Conservation (phyloP, 257 asterid genomes). For the Petrea volubilis region DNA sequence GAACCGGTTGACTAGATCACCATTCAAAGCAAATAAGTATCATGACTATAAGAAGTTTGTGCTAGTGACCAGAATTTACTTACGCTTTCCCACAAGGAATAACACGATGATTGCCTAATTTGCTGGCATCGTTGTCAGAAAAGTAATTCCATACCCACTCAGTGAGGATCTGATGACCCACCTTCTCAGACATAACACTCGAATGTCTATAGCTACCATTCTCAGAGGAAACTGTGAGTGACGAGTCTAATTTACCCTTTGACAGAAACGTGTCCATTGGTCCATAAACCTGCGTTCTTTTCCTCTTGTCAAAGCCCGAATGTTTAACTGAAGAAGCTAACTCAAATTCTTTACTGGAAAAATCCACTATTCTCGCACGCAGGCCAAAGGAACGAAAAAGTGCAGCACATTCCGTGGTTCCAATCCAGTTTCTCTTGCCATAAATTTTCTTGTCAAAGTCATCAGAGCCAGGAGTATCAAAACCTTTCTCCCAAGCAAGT, state of each 20-base stretch:
- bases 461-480: slow-evolving; percentile 63
- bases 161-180: slow-evolving; percentile 58
- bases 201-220: slow-evolving; percentile 22
- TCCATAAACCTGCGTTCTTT: slow-evolving; percentile 53
- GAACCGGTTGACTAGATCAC: not conserved
- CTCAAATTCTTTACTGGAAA: slow-evolving; percentile 45
- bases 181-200: slow-evolving; percentile 30
- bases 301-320: slow-evolving; percentile 32
- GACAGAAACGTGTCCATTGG: slow-evolving; percentile 79
- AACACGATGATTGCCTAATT: slow-evolving; percentile 45
- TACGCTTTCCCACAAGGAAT: slow-evolving; percentile 74
- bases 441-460: slow-evolving; percentile 60
- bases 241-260: slow-evolving; percentile 37
- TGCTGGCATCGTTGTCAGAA: slow-evolving; percentile 39
- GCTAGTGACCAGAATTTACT: slow-evolving; percentile 32
- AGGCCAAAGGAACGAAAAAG: slow-evolving; percentile 86
- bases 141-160: slow-evolving; percentile 95
- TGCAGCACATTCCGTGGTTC: slow-evolving; percentile 93
- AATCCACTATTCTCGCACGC: slow-evolving; percentile 82
- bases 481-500: slow-evolving; percentile 84
- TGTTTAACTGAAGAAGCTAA: slow-evolving; percentile 11
- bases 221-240: slow-evolving; percentile 26
- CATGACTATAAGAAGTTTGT: not conserved
- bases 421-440: slow-evolving; percentile 82
- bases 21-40: not conserved